Percentiles rank a stretch among this genome's conserved stretches.
phyloP scores from a whole-genome alignment of 106 monocot species.

The Dendrobium officinale region DNA sequence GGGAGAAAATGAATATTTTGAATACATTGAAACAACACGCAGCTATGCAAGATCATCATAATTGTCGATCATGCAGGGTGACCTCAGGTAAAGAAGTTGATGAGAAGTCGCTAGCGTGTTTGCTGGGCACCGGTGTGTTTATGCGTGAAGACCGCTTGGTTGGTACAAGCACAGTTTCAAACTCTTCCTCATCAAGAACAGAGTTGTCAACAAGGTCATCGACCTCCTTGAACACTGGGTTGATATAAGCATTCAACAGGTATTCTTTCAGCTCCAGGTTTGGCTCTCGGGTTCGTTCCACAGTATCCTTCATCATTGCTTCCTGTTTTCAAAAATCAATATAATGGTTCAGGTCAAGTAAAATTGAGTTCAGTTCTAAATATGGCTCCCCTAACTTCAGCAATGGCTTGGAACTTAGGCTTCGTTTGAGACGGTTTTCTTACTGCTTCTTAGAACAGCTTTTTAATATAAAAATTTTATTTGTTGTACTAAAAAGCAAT shows the following conservation, averaged over 20 bases:
- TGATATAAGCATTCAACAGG: slow-evolving; percentile 56
- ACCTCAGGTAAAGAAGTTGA: slow-evolving; percentile 28
- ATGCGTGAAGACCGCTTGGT: slow-evolving; percentile 73
- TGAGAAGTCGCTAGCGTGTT: slow-evolving; percentile 47
- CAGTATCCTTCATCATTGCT: slow-evolving; percentile 85
- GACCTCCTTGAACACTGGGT: slow-evolving; percentile 76
- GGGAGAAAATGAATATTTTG: too few species aligned
- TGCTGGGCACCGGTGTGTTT: slow-evolving; percentile 78
- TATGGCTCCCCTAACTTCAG: too few species aligned
- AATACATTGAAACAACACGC: neutral
- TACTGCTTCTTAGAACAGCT: too few species aligned
- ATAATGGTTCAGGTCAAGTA: too few species aligned
- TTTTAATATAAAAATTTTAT: too few species aligned
- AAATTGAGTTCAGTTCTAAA: too few species aligned
- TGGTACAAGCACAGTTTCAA: slow-evolving; percentile 48
- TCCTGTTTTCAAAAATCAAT: slow-evolving; percentile 34
- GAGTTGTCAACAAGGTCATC: slow-evolving; percentile 22
- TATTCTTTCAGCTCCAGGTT: slow-evolving; percentile 61
- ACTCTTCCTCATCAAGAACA: slow-evolving; percentile 15
- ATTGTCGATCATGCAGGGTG: neutral
- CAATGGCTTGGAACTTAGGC: too few species aligned
- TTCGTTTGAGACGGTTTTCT: too few species aligned
- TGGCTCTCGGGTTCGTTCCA: slow-evolving; percentile 70
- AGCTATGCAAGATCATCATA: neutral
- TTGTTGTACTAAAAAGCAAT: too few species aligned